Base-by-base conservation (phyloP, 225 moss, liverwort and hornwort species). In the Thuidium tamariscinum region DNA sequence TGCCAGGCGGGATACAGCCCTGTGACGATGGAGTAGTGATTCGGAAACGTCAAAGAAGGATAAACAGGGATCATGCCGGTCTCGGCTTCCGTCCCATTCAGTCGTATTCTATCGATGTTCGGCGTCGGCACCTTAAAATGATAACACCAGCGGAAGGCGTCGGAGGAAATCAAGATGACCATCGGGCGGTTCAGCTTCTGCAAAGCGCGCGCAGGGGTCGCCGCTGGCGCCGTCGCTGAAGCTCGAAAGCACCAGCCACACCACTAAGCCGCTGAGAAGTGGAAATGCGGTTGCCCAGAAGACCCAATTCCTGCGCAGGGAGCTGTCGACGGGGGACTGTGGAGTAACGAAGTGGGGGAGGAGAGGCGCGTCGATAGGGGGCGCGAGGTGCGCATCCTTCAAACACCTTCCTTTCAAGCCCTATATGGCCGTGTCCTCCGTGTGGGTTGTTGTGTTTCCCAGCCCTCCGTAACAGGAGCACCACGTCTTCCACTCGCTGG, bases 1-100 rank as follows among this genome's bases (percentile, higher is more conserved):
- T 98, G 98, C 95, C 92, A 98, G 19, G 95, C 96, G 16, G 98
- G 98, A 46, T 98, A 97, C 46, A 98, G 90, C 13, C 98, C 98
- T 57, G 97, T 98, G n/a, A 91, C 97, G 12, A 98, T 98, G 30
- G 95, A 96, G 87, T 98, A 98, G 83, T 98, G 98, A 80, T 98
- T 98, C 52, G 98, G 98, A 74, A 97, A 97, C 6, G 98, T 98
- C 46, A 96, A 82, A 3, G 98, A 91, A 3, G 98, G 98, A 55
- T 89, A 98, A 18, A 98, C 97, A 5, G 98, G 95, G 20, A 97
- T 92, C 88, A 98, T 86, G 16, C 98, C 98, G 23, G 92, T 86
- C 83, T 94, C 95, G 26, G 96, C 94, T 79, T 98, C 98, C 18
- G 96, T 97, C 17, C 98, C 98, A 30, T 98, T 97, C 84, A 90